Conservation (phyloP, 192 early-diverging fungal genomes). For the Dissophora globulifera region DNA sequence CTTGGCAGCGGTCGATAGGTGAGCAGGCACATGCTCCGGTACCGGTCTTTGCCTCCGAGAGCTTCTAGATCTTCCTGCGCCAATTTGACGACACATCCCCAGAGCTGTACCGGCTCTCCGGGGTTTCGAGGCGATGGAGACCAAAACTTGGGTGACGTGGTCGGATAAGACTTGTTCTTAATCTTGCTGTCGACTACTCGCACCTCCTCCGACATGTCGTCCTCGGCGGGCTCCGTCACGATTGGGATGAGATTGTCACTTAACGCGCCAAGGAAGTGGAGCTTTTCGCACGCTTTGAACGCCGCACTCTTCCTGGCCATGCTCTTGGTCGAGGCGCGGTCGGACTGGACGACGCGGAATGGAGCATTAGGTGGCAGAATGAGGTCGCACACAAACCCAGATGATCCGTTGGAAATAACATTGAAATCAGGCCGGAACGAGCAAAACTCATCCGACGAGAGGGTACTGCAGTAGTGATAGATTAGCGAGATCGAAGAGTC, state of each 20-base stretch:
- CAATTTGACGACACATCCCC: slow-evolving; percentile 46
- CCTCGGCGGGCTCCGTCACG: slow-evolving; percentile 20
- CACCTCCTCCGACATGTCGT: slow-evolving; percentile 15
- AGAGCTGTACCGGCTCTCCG: slow-evolving; percentile 12
- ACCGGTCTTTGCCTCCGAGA: slow-evolving; percentile 34
- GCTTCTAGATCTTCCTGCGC: slow-evolving; percentile 17
- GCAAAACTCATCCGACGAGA: slow-evolving; percentile 74
- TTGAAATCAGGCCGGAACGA: slow-evolving; percentile 65
- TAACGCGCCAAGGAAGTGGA: slow-evolving; percentile 76
- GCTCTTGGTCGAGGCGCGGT: slow-evolving; percentile 63
- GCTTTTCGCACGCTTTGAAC: slow-evolving; percentile 73
- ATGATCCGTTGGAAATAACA: slow-evolving; percentile 22
- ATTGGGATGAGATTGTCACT: slow-evolving; percentile 78
- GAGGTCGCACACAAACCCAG: slow-evolving; percentile 61
- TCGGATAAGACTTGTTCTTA: slow-evolving; percentile 32
- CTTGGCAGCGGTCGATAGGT: slow-evolving; percentile 55
- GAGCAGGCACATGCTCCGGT: slow-evolving; percentile 58
- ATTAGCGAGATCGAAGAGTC: slow-evolving; percentile 73
- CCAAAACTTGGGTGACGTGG: slow-evolving; percentile 56
- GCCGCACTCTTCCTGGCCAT: slow-evolving; percentile 78
- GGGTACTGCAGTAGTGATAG: slow-evolving; percentile 74
- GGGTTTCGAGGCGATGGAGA: neutral
- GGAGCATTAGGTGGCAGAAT: slow-evolving; percentile 73
- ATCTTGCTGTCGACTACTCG: neutral
- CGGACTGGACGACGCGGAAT: slow-evolving; percentile 61